A percentile compares a stretch with the other conserved stretches of the same genome.
Evolutionary conservation across 768 basidiomycete species (phyloP).

Genomic region (Xerocomellus intermedius): DNA sequence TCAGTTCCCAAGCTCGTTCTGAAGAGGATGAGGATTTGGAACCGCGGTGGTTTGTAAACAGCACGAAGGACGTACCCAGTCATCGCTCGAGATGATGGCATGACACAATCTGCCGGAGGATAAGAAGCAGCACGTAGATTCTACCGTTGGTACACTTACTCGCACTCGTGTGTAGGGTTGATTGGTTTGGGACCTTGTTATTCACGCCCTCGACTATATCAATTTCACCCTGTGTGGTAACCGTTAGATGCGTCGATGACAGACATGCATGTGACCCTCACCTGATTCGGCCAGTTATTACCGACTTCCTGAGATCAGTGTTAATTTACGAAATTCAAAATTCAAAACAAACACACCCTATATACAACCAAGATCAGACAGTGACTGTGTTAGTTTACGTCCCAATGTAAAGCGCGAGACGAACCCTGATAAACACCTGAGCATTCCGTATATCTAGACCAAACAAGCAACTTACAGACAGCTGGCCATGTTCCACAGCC

Average conservation of each 20-base stretch:
- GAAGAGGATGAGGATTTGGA: neutral
- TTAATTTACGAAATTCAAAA: neutral
- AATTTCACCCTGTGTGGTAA: slow-evolving; percentile 24
- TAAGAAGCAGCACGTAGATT: neutral
- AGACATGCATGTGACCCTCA: neutral
- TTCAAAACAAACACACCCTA: slow-evolving; percentile 22
- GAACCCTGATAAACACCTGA: slow-evolving; percentile 23
- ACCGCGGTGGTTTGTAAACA: neutral
- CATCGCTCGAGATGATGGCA: slow-evolving; percentile 29
- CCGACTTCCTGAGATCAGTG: slow-evolving; percentile 24
- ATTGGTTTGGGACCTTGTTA: slow-evolving; percentile 24
- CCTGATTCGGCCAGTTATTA: slow-evolving; percentile 24
- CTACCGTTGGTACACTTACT: slow-evolving; percentile 7
- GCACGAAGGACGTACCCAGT: slow-evolving; percentile 28
- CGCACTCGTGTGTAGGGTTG: slow-evolving; percentile 31
- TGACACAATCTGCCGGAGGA: slow-evolving; percentile 24
- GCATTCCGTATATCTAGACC: neutral
- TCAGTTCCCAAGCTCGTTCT: slow-evolving; percentile 20
- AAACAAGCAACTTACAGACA: slow-evolving; percentile 26
- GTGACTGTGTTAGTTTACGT: neutral
- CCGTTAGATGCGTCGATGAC: neutral
- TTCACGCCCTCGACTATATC: slow-evolving; percentile 38
- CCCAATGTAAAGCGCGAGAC: slow-evolving; percentile 1
- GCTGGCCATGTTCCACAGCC: slow-evolving; percentile 42
- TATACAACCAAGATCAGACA: neutral